These are phyloP conservation scores for Trematosphaeria pertusa DNA, from an alignment of 2,329 filamentous ascomycete genomes.

Conservation along the genomic window DNA sequence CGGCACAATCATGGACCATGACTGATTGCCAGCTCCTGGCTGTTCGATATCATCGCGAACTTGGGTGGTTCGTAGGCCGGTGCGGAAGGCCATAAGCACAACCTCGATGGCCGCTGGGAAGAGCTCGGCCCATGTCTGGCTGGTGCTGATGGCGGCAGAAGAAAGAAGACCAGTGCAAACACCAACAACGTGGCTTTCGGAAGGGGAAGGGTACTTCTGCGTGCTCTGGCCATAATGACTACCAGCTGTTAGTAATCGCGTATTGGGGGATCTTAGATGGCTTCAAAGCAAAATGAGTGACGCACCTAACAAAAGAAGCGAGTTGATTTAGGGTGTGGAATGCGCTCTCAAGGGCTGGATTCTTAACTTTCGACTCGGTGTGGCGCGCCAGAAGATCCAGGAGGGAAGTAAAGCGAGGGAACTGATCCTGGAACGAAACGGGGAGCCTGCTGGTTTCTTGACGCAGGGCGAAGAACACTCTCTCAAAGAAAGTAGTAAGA, in stretches of 20 bases:
- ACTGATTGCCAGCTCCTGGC: neutral
- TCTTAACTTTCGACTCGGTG: conserved; percentile 13
- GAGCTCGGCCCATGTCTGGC: conserved; percentile 51
- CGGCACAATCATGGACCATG: conserved; percentile 8
- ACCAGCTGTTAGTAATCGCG: conserved; percentile 16
- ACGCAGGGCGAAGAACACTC: conserved; percentile 51
- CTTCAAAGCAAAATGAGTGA: conserved; percentile 19
- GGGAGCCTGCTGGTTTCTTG: conserved; percentile 46
- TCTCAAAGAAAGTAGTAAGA: conserved; percentile 52
- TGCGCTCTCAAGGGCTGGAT: neutral
- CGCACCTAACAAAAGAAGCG: conserved; percentile 42
- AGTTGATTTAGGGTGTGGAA: conserved; percentile 17
- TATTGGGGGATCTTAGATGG: neutral
- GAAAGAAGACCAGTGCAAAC: conserved; percentile 53
- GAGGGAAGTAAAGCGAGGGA: conserved; percentile 51
- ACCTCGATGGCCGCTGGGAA: conserved; percentile 51
- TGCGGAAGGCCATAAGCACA: conserved; percentile 52
- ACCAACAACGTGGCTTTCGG: conserved; percentile 49
- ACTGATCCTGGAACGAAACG: conserved; percentile 42
- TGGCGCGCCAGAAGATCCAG: conserved; percentile 47
- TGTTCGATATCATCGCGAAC: conserved; percentile 11
- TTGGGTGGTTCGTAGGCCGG: conserved; percentile 38
- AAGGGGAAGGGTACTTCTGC: conserved; percentile 47
- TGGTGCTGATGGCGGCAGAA: conserved; percentile 49
- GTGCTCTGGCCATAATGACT: conserved; percentile 53